phyloP scores from a whole-genome alignment of 495 filamentous ascomycete species.

The Hamigera avellanea region DNA sequence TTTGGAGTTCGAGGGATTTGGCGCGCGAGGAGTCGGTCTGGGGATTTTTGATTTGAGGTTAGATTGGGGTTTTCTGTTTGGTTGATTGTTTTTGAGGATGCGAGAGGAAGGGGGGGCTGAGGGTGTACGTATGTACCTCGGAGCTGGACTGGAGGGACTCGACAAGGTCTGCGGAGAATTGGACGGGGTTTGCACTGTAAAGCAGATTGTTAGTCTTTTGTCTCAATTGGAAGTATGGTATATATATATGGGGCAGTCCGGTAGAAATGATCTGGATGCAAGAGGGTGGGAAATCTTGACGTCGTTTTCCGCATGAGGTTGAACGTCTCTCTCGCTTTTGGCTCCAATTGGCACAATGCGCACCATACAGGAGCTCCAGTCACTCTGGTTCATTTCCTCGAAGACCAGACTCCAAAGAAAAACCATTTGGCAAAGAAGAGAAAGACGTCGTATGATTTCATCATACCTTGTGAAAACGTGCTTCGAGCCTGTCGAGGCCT shows the following conservation, averaged over 20 bases:
- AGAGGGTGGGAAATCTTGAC: too few species aligned
- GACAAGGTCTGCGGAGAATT: constrained; percentile 76
- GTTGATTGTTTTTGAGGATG: constrained; percentile 2
- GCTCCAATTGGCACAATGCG: not conserved
- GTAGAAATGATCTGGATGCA: too few species aligned
- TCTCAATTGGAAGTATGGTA: not conserved
- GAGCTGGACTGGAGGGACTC: constrained; percentile 70
- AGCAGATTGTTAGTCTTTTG: not conserved
- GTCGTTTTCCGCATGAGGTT: too few species aligned
- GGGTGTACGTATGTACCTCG: constrained; percentile 53
- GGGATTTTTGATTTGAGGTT: not conserved
- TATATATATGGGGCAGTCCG: constrained; percentile 2
- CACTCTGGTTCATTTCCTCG: not conserved
- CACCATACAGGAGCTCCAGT: not conserved
- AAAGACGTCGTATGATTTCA: too few species aligned
- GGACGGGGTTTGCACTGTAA: constrained; percentile 65
- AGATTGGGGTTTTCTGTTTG: constrained; percentile 4
- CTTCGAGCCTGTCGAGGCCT: constrained; percentile 34
- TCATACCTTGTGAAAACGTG: constrained; percentile 42
- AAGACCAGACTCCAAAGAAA: too few species aligned
- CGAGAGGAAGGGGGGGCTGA: too few species aligned
- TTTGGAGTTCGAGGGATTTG: constrained; percentile 71
- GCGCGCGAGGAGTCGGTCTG: constrained; percentile 80
- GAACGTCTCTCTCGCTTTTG: too few species aligned
- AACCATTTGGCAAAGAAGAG: too few species aligned